Evolutionary conservation across 371 early-diverging fungal species (phyloP), one percentile per base, ranked within the genome.

Genomic region (Mortierella sp.): DNA sequence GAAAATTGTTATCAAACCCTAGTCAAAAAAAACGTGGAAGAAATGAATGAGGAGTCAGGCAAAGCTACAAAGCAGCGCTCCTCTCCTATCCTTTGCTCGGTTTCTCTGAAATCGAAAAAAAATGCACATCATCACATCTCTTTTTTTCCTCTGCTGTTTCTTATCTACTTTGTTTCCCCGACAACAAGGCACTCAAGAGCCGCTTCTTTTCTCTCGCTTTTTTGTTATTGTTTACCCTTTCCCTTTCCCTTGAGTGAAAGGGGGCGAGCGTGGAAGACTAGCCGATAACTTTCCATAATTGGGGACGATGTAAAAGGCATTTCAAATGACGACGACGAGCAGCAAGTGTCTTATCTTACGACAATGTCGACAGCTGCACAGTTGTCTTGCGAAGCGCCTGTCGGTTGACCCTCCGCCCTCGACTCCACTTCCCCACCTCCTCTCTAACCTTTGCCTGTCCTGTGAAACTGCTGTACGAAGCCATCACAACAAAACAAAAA

Each of bases 121-220:
- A 11, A 38, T 38, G 24, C 68, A 68, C 21, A 42, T 16, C 24
- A 34, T 63, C 63, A 34, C 63, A 63, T 63, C 63, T 63, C 11
- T 28, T 60, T 58, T 57, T 57, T 7, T 14, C 13, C 50, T 54
- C n/a, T 55, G 8, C 16, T 34, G 21, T 38, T 38, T 38, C 65
- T 65, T 65, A 65, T 65, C 65, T 65, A 34, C 65, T 65, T 65
- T 65, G 34, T 24, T 65, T 16, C 65, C 65, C 65, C 65, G 65
- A 65, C 65, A 38, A 21, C 34, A 34, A 65, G 14, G 28, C 31
- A 31, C 9, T 26, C 57, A 65, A 65, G 65, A 65, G 65, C 65
- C 38, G 65, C 65, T 38, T 38, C 21, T 38, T 28, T 28, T 28
- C 16, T 28, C 5, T 28, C 16, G 13, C 4, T 60, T 31, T 57